A percentile compares a stretch with the other conserved stretches of the same genome.
phyloP scores from a whole-genome alignment of 2,329 filamentous ascomycete genomes.

The Magnaporthales sp. region DNA sequence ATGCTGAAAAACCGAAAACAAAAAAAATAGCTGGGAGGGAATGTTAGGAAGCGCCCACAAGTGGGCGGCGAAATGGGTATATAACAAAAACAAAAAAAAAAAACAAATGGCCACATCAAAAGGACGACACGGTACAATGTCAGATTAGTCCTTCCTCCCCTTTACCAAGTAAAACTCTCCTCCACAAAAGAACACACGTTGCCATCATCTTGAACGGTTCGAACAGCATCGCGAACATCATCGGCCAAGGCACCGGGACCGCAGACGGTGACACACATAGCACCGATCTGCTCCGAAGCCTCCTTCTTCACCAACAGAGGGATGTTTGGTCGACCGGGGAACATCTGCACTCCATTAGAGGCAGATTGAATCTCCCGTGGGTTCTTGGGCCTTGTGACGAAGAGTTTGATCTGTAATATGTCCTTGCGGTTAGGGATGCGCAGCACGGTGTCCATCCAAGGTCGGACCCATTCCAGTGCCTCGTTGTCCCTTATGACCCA shows the following conservation, averaged over 20 bases:
- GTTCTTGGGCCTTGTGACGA: constrained; percentile 80
- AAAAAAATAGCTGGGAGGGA: background rate
- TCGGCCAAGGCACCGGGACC: constrained; percentile 68
- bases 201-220: constrained; percentile 49
- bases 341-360: constrained; percentile 80
- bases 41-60: background rate
- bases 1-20: background rate
- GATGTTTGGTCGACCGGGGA: constrained; percentile 80
- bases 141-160: background rate
- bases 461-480: constrained; percentile 85
- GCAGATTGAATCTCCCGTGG: constrained; percentile 73
- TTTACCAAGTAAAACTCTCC: constrained; percentile 63
- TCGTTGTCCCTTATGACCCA: constrained; percentile 91
- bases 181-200: constrained; percentile 67
- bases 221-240: constrained; percentile 62
- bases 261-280: constrained; percentile 80
- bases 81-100: background rate
- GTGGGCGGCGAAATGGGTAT: background rate
- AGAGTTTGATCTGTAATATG: constrained; percentile 77
- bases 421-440: constrained; percentile 73
- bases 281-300: constrained; percentile 71
- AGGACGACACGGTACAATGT: background rate
- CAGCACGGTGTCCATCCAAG: constrained; percentile 71
- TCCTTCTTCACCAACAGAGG: constrained; percentile 72
- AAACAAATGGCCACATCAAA: background rate